Evolutionary conservation across 2,329 filamentous ascomycete species (phyloP).

Genomic region (Fusarium sambucinum): DNA sequence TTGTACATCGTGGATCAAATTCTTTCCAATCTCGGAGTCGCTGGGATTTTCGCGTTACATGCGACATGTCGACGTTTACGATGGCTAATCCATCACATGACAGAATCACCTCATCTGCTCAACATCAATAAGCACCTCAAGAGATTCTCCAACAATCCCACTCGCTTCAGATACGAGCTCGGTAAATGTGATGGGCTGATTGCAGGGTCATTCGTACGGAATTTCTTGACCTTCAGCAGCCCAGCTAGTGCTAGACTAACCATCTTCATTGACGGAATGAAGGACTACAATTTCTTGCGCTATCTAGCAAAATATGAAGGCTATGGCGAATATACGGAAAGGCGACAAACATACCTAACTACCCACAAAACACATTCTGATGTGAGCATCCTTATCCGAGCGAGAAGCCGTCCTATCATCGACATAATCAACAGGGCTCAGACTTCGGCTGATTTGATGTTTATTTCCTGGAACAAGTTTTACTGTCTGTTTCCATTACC

Average conservation of each 20-base stretch:
- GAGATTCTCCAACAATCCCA: background rate
- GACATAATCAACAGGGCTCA: background rate
- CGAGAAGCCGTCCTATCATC: background rate
- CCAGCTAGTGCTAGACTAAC: background rate
- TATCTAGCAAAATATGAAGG: too few species aligned
- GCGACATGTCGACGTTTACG: background rate
- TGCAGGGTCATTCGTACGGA: background rate
- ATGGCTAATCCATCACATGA: conserved; percentile 2
- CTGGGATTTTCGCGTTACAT: conserved; percentile 2
- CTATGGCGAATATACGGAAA: too few species aligned
- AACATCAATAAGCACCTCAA: background rate
- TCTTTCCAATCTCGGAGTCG: background rate
- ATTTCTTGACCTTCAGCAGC: background rate
- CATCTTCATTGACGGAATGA: too few species aligned
- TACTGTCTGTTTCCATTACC: background rate
- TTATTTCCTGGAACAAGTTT: conserved; percentile 12
- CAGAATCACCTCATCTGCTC: background rate
- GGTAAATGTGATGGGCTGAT: background rate
- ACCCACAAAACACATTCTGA: too few species aligned
- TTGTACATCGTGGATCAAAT: background rate
- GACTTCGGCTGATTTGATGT: background rate
- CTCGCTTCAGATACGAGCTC: background rate
- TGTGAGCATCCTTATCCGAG: background rate
- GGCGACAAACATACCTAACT: too few species aligned
- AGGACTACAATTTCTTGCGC: too few species aligned